A percentile compares a stretch with the other conserved stretches of the same genome.
These are phyloP conservation scores for Solanum neorickii DNA, from an alignment of 257 asterid genomes.

Conservation along the genomic window DNA sequence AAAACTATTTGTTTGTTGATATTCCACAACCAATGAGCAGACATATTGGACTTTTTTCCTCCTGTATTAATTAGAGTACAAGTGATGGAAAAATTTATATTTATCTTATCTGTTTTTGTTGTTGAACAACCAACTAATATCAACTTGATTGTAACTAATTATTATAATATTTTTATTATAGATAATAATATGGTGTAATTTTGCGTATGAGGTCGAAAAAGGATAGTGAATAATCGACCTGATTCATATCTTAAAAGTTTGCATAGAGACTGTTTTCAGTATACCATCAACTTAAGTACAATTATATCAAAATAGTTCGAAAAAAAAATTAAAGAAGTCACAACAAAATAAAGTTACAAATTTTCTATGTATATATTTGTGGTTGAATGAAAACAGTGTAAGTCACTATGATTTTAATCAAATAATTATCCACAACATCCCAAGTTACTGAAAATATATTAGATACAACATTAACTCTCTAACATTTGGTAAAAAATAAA, in stretches of 20 bases:
- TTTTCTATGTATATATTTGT: not conserved
- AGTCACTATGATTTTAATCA: not conserved
- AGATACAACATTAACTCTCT: not conserved
- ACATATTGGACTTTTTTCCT: not conserved
- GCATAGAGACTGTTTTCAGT: accelerated
- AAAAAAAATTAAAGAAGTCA: no score
- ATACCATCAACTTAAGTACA: no score
- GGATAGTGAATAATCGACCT: no score
- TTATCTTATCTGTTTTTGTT: not conserved
- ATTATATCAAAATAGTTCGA: no score
- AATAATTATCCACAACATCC: not conserved
- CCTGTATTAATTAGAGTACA: not conserved
- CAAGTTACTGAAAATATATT: not conserved
- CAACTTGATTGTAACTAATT: not conserved
- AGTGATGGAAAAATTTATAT: not conserved
- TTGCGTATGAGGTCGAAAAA: no score
- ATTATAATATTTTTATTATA: not conserved
- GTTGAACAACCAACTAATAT: not conserved
- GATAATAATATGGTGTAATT: not conserved
- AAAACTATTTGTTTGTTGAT: not conserved
- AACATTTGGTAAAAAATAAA: not conserved
- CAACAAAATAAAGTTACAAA: no score
- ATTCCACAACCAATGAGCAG: not conserved
- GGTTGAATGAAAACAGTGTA: not conserved
- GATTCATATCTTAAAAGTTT: no score